Evolutionary conservation across 1,284 basidiomycete genomes (phyloP), one percentile per base, ranked within the genome.

Genomic region (Rhodotorula mucilaginosa): DNA sequence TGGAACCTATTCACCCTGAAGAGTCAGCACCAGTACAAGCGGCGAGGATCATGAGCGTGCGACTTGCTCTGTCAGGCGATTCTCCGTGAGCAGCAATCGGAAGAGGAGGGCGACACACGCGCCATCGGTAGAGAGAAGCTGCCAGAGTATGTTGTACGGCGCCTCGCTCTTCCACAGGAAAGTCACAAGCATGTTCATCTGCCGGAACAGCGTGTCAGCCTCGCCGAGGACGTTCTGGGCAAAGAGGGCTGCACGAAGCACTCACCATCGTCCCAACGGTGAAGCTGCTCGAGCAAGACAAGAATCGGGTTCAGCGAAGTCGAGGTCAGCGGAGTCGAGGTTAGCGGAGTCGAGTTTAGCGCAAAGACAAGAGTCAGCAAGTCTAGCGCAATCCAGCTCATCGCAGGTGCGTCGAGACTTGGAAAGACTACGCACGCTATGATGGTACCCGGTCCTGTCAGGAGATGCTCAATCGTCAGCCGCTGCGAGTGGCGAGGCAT

Each of bases 91-190:
- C 23, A 34, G 61, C 8, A 62, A 47, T 0, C 68, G 64, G 19
- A 64, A 54, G 21, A 62, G 12, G 12, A 67, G 23, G 13, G 58
- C 71, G 21, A 51, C 54, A 7, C 51, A n/a, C 10, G 71, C 68
- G 6, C 58, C 65, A 39, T 73, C 71, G 0, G 71, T 67, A 1
- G 49, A 62, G 31, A 69, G 61, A 2, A 73, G 23, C 49, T 70
- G 68, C 10, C 64, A 58, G 13, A 63, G 48, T 16, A 72, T 34
- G 57, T 72, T 72, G 71, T 61, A 72, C 18, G 67, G 71, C 48
- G 70, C 67, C 60, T 72, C 70, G 12, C 31, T 52, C 51, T 61
- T 65, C 49, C 66, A 67, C 44, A 59, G 26, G 1, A 65, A 31
- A 18, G 44, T 44, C n/a, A 65, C 31, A 21, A 65, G 48, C 23